These are phyloP conservation scores for Ministeria vibrans DNA, from an alignment of 78 protist species.

Conservation along the genomic window DNA sequence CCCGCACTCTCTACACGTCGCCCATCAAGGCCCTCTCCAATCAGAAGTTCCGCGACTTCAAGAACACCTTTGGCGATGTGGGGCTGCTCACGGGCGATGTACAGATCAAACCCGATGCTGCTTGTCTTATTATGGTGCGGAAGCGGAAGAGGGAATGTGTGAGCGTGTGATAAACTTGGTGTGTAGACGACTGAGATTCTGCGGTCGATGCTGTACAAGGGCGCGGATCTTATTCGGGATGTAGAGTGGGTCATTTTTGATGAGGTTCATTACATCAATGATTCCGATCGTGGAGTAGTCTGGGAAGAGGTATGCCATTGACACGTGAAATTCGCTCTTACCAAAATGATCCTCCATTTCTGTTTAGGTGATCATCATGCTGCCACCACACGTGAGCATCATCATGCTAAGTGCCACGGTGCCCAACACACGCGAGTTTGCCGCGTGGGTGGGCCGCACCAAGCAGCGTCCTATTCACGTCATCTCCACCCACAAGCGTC, in stretches of 20 bases:
- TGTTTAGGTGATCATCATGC: conserved; percentile 81
- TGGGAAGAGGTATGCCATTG: too few species aligned
- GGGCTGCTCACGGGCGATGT: conserved; percentile 89
- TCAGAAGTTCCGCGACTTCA: conserved; percentile 65
- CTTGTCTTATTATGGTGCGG: conserved; percentile 87
- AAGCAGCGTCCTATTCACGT: conserved; percentile 50
- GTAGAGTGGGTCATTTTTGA: conserved; percentile 92
- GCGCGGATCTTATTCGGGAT: conserved; percentile 80
- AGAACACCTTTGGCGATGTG: conserved; percentile 70
- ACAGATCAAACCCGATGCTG: conserved; percentile 73
- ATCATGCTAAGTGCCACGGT: conserved; percentile 91
- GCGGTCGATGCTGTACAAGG: conserved; percentile 76
- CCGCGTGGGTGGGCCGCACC: conserved; percentile 89
- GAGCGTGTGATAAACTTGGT: too few species aligned
- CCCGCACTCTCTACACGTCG: conserved; percentile 90
- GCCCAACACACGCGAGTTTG: conserved; percentile 86
- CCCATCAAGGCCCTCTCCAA: conserved; percentile 95
- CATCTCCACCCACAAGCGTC: conserved; percentile 74
- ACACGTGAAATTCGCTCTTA: too few species aligned
- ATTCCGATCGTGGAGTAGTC: conserved; percentile 87
- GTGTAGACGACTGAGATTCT: conserved; percentile 97
- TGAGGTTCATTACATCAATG: conserved; percentile 73
- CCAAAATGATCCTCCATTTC: too few species aligned
- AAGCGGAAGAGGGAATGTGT: too few species aligned
- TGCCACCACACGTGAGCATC: conserved; percentile 71